Evolutionary conservation across 164 flowering plant species (phyloP), one percentile per base, ranked within the genome.

Genomic region (Berberis vulgaris): DNA sequence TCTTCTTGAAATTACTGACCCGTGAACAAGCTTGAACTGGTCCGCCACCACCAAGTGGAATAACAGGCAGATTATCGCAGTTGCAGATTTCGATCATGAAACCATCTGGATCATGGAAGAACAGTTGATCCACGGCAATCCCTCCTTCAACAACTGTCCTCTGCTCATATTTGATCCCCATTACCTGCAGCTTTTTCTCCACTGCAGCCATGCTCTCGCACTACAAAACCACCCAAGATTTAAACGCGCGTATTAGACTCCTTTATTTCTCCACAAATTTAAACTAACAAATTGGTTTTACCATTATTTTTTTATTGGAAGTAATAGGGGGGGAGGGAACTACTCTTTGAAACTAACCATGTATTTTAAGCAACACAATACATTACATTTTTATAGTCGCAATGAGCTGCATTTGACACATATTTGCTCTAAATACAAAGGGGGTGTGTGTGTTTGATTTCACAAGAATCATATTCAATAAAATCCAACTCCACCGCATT

Each of bases 1-100:
- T 41, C 11, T 8, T 7, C 39, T 10, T 52, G 26, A 26, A 26
- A 26, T 61, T 68, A 47, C 77, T 81, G 7, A 75, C 49, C 2
- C 77, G 73, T 0, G 86, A 72, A 76, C 91, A 85, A 0, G 87
- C 68, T 1, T 78, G 64, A 6, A 69, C 77, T 43, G 82, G 58
- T 0, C 82, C 26, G 26, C 26, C 26, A 26, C 26, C 86, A 1
- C 72, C 82, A 3, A 92, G 69, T 0, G 96, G 96, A 6, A 89
- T 64, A 8, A 92, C 84, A 2, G 96, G 98, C 3, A 83, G 72
- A 59, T 85, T 82, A 77, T 87, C 90, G 9, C 94, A 85, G 66
- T 85, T 84, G 67, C 89, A 87, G 0, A 84, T 83, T 75, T 87
- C 93, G 9, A 87, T 76, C 89, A 85, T 87, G 72, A 70, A 83